phyloP scores from a whole-genome alignment of 106 monocot genomes.

The Alisma plantagoaquatica region DNA sequence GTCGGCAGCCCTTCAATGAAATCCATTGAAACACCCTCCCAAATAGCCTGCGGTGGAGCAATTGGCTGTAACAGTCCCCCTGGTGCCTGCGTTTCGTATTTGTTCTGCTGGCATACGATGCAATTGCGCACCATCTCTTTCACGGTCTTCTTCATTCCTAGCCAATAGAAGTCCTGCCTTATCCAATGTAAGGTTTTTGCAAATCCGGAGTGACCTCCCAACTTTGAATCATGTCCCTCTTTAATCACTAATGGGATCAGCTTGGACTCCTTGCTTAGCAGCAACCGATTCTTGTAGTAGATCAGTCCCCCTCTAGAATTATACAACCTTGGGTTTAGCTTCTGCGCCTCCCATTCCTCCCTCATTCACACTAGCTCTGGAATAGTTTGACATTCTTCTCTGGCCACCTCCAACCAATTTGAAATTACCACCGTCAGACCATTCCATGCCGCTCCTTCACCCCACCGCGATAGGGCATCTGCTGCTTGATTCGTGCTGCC shows the following conservation, averaged over 20 bases:
- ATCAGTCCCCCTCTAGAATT: not conserved
- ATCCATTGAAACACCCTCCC: not conserved
- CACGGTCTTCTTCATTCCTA: not conserved
- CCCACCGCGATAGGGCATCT: no score
- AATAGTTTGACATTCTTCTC: no score
- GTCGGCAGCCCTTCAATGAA: not conserved
- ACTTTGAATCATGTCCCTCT: no score
- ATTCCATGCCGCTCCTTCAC: no score
- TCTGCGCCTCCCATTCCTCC: not conserved
- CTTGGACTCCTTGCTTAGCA: no score
- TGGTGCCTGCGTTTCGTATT: not conserved
- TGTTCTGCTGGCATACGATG: not conserved
- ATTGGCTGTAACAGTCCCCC: not conserved
- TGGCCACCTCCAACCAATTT: no score
- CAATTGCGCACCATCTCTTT: not conserved
- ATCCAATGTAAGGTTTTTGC: no score
- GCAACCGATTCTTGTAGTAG: no score
- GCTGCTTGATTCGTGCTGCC: not conserved
- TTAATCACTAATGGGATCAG: no score
- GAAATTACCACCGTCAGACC: no score
- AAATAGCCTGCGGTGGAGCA: not conserved
- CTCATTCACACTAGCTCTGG: not conserved
- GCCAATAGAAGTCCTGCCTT: not conserved
- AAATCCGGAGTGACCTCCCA: no score
- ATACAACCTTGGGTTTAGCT: not conserved